Percentiles rank a stretch among this genome's conserved stretches.
Evolutionary conservation across 2,329 filamentous ascomycete species (phyloP).

Genomic region (Trichoderma cornu-damae): DNA sequence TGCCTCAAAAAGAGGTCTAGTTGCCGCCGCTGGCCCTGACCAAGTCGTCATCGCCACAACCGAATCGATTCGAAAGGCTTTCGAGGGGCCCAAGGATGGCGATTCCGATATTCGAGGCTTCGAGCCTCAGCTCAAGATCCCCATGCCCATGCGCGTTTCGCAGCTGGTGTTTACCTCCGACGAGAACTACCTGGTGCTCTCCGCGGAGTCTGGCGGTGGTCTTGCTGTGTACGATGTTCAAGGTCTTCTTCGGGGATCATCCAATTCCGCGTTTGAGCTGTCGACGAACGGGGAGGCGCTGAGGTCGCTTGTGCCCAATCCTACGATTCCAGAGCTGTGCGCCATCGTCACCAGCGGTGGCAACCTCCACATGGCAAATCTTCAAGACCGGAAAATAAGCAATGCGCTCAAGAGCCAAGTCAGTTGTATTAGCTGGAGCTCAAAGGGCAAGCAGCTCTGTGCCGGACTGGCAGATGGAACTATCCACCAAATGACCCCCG

Average conservation of each 20-base stretch:
- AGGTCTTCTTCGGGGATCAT: conserved; percentile 59
- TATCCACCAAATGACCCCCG: conserved; percentile 75
- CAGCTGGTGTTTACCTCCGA: conserved; percentile 90
- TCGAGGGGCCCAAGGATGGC: conserved; percentile 53
- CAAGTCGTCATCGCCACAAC: conserved; percentile 71
- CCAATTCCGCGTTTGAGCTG: conserved; percentile 67
- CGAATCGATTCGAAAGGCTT: conserved; percentile 70
- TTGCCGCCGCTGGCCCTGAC: conserved; percentile 84
- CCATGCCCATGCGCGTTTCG: conserved; percentile 70
- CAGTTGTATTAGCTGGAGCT: conserved; percentile 85
- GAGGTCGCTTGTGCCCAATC: conserved; percentile 74
- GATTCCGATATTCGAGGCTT: conserved; percentile 66
- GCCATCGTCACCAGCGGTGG: conserved; percentile 77
- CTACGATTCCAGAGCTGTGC: conserved; percentile 68
- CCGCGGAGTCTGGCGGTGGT: conserved; percentile 74
- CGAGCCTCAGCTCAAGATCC: conserved; percentile 65
- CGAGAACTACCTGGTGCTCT: conserved; percentile 76
- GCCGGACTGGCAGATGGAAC: conserved; percentile 79
- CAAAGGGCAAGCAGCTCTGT: conserved; percentile 85
- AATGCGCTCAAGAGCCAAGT: conserved; percentile 65
- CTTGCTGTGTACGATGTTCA: conserved; percentile 78
- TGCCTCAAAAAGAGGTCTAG: conserved; percentile 70
- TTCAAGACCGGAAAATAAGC: conserved; percentile 64
- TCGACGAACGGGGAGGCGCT: conserved; percentile 69
- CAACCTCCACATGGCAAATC: conserved; percentile 75